These are phyloP conservation scores for Olyra latifolia DNA, from an alignment of 176 grass and related monocot genomes.

Conservation along the genomic window DNA sequence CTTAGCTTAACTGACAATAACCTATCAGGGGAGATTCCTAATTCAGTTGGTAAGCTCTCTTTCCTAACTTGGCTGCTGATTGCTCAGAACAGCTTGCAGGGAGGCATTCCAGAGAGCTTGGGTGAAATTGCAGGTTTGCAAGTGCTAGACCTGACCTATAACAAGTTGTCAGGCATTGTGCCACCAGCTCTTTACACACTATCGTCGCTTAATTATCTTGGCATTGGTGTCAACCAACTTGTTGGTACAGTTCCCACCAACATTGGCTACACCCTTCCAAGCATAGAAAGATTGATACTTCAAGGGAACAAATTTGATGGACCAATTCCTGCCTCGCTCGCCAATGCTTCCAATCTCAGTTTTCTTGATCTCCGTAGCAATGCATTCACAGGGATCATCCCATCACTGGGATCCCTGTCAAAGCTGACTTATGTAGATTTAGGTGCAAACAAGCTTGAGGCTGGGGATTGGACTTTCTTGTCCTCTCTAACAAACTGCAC, in stretches of 20 bases:
- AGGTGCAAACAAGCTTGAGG: not conserved
- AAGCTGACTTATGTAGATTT: not conserved
- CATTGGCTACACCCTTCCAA: not conserved
- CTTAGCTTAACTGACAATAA: too few relatives aligned
- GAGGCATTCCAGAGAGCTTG: slow-evolving; percentile 4
- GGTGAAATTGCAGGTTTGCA: not conserved
- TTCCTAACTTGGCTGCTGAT: not conserved
- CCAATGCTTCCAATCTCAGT: slow-evolving; percentile 11
- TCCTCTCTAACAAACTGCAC: slow-evolving; percentile 7
- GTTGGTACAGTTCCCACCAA: not conserved
- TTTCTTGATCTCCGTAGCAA: not conserved
- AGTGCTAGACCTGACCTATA: not conserved
- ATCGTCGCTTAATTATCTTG: not conserved
- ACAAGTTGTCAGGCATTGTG: slow-evolving; percentile 19
- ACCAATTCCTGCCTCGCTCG: not conserved
- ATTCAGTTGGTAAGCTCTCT: slow-evolving; percentile 1
- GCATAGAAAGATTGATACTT: not conserved
- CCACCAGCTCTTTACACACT: slow-evolving; percentile 19
- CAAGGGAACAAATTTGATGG: slow-evolving; percentile 16
- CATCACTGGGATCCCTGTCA: not conserved
- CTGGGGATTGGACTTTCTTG: slow-evolving; percentile 10
- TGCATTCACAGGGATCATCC: not conserved
- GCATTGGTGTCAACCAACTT: not conserved
- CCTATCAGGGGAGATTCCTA: slow-evolving; percentile 27
- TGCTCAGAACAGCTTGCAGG: not conserved